Base-by-base conservation (phyloP, 2,329 filamentous ascomycete species). In the Curvularia hawaiiensis region DNA sequence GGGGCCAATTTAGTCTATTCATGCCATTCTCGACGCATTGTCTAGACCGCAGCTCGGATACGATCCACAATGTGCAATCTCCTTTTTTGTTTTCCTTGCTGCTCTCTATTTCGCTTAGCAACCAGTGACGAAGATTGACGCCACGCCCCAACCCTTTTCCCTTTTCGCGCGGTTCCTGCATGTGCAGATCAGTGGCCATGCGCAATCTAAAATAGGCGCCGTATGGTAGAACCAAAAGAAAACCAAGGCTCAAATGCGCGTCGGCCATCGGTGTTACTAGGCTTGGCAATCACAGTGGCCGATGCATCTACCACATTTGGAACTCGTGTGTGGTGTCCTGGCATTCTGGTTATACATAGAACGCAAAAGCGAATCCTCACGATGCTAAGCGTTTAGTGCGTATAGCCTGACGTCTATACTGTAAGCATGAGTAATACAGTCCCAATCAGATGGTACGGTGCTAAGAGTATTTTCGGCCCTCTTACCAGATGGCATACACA, bases 101-200 rank as follows among this genome's bases (percentile, higher is more conserved):
- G 52, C 56, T 65, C 63, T 24, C 45, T 35, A 66, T 66, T 52
- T 66, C 61, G 63, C 59, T 63, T 64, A 58, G 12, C 11, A 28
- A 30, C 63, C 59, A 60, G 54, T 62, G 38, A 53, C 43, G 45
- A 43, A 39, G 14, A 12, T 26, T 57, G 58, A 50, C 60, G 47
- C 47, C n/a, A 59, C 58, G 54, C 58, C 59, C 33, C 56, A 52
- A 50, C 56, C 56, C 51, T 31, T 39, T 31, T 39, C 50, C 52
- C 53, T 41, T 45, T 26, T 14, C 39, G 30, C 59, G 10, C 35
- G 60, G 28, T 54, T 58, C 51, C 51, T 54, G 46, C 49, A 43
- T 46, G n/a, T 24, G 51, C 18, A 46, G 55, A 57, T 57, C 50
- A 26, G 28, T 50, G 18, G 38, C 35, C 26, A 28, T 31, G 41